Base-by-base conservation (phyloP, 306 rosid genomes). In the Crotalaria pallida region DNA sequence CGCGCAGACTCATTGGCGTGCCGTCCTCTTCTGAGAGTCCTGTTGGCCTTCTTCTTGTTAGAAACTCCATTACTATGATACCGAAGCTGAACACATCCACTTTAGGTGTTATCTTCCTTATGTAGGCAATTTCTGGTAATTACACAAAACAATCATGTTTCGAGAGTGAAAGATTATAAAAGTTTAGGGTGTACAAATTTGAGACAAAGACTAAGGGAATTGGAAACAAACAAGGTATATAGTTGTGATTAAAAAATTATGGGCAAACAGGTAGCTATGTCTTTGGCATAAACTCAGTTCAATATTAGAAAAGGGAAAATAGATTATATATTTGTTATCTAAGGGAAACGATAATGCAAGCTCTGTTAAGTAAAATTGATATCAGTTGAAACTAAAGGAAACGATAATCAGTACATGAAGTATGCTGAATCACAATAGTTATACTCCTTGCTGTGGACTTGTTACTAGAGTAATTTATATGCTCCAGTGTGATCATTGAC, bases 1-100 rank as follows among this genome's bases (percentile, higher is more conserved):
- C 89, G 13, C 21, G 83, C 80, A 92, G 76, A 80, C 83, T 89
- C 56, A 69, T 27, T 2, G 92, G 84, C 75, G 65, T 38, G 67
- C 81, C 92, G 31, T 85, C 71, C 45, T 75, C 85, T 82, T 92
- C 98, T 53, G 68, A 68, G 66, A 78, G 71, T 59, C 81, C 87
- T 17, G 96, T 92, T 27, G 98, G 96, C 77, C 95, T 87, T 58
- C 73, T 83, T 73, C 73, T 84, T 66, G 92, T 89, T 13, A 92
- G 83, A 50, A 92, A 75, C 79, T 89, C 98, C 95, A 92, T 92
- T 71, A 89, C 58, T 61, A 86, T 82, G 75, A 83, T 76, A 0
- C 96, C 98, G 21, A 87, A 89, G 88, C 98, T 86, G 90, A 87
- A 92, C 67, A 92, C 83, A 0, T 89, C 98, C 23, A 75, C 92